phyloP scores from a whole-genome alignment of 2,329 filamentous ascomycete species.

The Lasiodiplodia gonubiensis region DNA sequence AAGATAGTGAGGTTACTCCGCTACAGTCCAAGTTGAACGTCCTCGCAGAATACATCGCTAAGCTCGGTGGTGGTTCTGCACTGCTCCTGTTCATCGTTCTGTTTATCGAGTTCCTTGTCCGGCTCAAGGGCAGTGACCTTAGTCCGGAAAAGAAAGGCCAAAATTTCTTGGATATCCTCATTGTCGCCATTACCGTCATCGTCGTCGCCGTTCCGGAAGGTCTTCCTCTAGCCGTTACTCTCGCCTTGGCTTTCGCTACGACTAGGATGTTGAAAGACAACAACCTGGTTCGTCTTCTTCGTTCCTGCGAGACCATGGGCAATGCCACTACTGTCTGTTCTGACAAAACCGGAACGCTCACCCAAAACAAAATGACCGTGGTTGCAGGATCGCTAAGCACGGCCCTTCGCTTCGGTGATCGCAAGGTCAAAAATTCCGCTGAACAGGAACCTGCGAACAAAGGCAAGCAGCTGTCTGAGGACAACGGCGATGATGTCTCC shows the following conservation, averaged over 20 bases:
- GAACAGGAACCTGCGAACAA: constrained; percentile 39
- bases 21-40: constrained; percentile 78
- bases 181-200: constrained; percentile 69
- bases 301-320: constrained; percentile 74
- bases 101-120: constrained; percentile 81
- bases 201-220: constrained; percentile 74
- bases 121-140: constrained; percentile 60
- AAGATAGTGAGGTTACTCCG: constrained; percentile 78
- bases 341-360: constrained; percentile 49
- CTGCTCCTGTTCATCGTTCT: constrained; percentile 82
- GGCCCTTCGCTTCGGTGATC: constrained; percentile 60
- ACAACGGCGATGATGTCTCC: constrained; percentile 56
- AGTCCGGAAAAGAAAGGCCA: constrained; percentile 75
- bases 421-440: constrained; percentile 38
- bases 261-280: constrained; percentile 72
- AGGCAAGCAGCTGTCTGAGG: constrained; percentile 44
- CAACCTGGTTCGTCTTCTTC: constrained; percentile 70
- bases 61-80: constrained; percentile 76
- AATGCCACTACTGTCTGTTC: constrained; percentile 79
- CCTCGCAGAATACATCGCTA: constrained; percentile 80
- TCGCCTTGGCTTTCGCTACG: constrained; percentile 71
- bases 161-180: constrained; percentile 67
- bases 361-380: constrained; percentile 67
- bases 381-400: constrained; percentile 73
- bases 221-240: constrained; percentile 69